These are phyloP conservation scores for Quillaja saponaria DNA, from an alignment of 306 rosid species.

Conservation along the genomic window DNA sequence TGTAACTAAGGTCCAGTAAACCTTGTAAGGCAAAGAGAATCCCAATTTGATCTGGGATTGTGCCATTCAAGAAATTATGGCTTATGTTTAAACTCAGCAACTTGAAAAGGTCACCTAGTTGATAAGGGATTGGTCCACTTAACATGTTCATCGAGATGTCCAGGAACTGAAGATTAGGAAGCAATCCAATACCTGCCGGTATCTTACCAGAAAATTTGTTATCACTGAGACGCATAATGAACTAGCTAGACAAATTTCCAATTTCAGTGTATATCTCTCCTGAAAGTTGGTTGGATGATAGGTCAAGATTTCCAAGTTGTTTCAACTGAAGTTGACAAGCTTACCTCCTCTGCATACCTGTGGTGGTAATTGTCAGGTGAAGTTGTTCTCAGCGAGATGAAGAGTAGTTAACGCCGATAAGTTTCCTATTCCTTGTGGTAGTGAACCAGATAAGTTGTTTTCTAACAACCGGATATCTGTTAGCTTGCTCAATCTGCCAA, in stretches of 20 bases:
- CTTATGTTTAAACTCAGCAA: no score
- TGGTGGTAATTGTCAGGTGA: constrained; percentile 35
- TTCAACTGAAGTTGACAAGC: no score
- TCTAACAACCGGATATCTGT: constrained; percentile 22
- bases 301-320: no score
- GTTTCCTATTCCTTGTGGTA: constrained; percentile 32
- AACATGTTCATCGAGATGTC: constrained; percentile 37
- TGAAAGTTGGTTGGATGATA: no score
- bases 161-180: constrained; percentile 6
- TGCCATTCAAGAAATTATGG: no score
- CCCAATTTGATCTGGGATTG: no score
- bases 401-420: constrained; percentile 25
- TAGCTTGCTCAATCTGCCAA: constrained; percentile 29
- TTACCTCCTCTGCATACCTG: no score
- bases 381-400: constrained; percentile 35
- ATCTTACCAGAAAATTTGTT: constrained; percentile 28
- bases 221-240: background rate
- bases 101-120: no score
- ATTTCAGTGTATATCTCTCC: constrained; percentile 27
- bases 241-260: constrained; percentile 22
- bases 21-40: no score
- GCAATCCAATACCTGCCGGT: constrained; percentile 24
- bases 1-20: no score
- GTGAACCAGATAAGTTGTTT: constrained; percentile 27
- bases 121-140: no score